Evolutionary conservation across 176 grass and related monocot species (phyloP).

Genomic region (Rhynchospora tenuis): DNA sequence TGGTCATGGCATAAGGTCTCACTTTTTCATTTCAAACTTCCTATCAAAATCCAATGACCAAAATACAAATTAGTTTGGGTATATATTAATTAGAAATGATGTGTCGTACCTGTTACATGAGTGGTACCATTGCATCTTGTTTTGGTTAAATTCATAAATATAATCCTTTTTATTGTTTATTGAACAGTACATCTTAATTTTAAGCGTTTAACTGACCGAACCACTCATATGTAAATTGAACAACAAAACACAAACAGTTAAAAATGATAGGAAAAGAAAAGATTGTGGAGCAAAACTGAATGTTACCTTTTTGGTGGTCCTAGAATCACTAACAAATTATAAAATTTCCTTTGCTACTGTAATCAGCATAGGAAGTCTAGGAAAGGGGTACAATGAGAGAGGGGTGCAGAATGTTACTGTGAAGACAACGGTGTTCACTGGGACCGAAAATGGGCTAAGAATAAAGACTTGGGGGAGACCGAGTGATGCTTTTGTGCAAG

Average conservation of each 20-base stretch:
- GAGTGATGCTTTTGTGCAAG: constrained; percentile 27
- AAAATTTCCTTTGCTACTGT: neutral
- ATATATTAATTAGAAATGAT: neutral
- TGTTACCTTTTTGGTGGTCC: neutral
- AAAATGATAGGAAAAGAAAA: neutral
- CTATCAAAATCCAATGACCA: neutral
- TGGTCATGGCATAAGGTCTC: constrained; percentile 56
- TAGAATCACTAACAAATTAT: neutral
- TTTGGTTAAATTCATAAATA: neutral
- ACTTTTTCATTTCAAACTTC: neutral
- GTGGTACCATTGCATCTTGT: neutral
- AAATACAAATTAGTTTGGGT: neutral
- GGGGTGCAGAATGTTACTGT: constrained; percentile 61
- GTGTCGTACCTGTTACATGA: neutral
- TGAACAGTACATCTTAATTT: neutral
- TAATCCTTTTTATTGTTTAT: neutral
- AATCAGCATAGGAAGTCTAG: constrained; percentile 54
- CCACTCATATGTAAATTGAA: neutral
- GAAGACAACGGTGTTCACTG: constrained; percentile 30
- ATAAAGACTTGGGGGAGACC: constrained; percentile 61
- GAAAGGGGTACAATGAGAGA: constrained; percentile 33
- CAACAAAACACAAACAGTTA: neutral
- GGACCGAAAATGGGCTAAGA: constrained; percentile 43
- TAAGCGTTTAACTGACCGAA: neutral
- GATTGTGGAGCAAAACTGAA: neutral